Conservation (phyloP, 495 filamentous ascomycete genomes). For the Neurospora pannonica region DNA sequence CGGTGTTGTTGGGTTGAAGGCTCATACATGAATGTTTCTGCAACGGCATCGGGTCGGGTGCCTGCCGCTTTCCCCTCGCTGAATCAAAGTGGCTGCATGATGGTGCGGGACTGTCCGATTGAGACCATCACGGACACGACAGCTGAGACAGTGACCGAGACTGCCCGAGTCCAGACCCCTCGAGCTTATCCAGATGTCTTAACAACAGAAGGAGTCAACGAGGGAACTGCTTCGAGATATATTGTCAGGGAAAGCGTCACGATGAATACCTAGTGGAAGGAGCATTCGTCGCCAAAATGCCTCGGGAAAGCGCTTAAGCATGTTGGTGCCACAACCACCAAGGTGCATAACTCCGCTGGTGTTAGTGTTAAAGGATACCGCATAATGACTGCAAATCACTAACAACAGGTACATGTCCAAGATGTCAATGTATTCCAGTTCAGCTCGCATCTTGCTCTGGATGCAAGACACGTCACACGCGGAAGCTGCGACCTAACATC, state of each 20-base stretch:
- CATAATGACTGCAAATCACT: neutral
- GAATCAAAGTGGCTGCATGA: neutral
- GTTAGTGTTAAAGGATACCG: neutral
- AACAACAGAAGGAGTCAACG: neutral
- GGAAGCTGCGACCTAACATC: neutral
- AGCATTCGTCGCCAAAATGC: neutral
- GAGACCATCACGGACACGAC: neutral
- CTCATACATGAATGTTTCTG: neutral
- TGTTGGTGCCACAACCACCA: neutral
- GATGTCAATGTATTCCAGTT: neutral
- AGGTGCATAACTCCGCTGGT: neutral
- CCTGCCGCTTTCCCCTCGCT: neutral
- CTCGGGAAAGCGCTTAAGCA: neutral
- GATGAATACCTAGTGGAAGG: neutral
- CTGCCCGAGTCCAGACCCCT: neutral
- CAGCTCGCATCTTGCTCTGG: neutral
- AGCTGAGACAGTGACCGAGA: neutral
- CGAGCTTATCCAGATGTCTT: neutral
- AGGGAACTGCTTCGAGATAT: neutral
- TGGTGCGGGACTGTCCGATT: neutral
- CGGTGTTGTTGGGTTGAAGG: neutral
- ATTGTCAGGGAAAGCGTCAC: neutral
- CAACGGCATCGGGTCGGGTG: neutral
- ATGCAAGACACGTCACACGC: neutral
- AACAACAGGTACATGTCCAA: neutral